These are phyloP conservation scores for Sherardia arvensis DNA, from an alignment of 257 asterid genomes.

Conservation along the genomic window DNA sequence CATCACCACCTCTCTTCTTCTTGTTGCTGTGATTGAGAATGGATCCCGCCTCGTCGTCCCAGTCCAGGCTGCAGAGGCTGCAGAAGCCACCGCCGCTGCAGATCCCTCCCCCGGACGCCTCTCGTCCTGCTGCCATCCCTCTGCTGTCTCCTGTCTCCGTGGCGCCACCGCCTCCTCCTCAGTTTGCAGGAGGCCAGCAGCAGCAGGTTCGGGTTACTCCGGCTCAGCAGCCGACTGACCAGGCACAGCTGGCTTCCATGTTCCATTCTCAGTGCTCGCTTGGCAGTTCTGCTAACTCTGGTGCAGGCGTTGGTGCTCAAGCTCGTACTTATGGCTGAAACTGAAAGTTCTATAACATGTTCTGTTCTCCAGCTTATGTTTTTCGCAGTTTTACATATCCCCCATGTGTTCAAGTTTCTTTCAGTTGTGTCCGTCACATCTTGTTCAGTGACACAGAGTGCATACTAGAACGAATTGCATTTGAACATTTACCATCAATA, in stretches of 20 bases:
- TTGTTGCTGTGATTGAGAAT: background rate
- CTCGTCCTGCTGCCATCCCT: constrained; percentile 8
- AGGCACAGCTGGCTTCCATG: constrained; percentile 13
- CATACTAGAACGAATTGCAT: background rate
- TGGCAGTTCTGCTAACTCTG: background rate
- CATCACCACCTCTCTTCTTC: background rate
- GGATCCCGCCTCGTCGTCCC: constrained; percentile 7
- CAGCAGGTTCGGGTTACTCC: background rate
- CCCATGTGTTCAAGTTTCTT: too few relatives aligned
- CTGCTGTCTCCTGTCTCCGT: constrained; percentile 20
- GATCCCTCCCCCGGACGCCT: background rate
- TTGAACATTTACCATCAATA: background rate
- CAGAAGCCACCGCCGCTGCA: constrained; percentile 23
- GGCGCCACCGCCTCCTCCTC: background rate
- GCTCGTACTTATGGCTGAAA: background rate
- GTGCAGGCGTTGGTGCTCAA: background rate
- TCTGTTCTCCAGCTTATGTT: too few relatives aligned
- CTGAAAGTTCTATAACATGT: too few relatives aligned
- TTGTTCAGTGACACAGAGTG: background rate
- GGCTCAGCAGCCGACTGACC: background rate
- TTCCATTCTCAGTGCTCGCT: constrained; percentile 21
- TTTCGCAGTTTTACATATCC: too few relatives aligned
- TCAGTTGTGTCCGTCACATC: background rate
- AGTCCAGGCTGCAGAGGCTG: constrained; percentile 25
- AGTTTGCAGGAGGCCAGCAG: background rate